A percentile compares a stretch with the other conserved stretches of the same genome.
Conservation (phyloP, 2,329 filamentous ascomycete genomes). For the Lachnellula hyalina region DNA sequence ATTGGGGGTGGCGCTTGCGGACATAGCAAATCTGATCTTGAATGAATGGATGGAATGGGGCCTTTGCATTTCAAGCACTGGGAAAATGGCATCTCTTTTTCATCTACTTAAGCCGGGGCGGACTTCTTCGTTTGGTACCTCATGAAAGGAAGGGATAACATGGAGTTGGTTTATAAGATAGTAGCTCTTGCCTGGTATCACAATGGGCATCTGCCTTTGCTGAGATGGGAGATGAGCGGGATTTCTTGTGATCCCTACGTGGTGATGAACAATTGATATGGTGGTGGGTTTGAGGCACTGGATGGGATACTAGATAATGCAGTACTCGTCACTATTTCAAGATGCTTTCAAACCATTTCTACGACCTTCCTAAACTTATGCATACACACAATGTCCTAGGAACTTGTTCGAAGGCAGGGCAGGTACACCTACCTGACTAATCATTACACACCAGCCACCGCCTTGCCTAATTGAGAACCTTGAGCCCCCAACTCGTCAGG, state of each 20-base stretch:
- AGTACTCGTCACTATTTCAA: conserved; percentile 12
- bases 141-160: not conserved
- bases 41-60: not conserved
- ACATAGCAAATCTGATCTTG: conserved; percentile 11
- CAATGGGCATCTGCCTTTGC: not conserved
- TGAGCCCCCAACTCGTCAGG: no score
- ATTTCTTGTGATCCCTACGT: not conserved
- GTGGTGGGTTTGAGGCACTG: conserved; percentile 8
- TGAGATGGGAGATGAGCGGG: not conserved
- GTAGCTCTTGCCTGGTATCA: not conserved
- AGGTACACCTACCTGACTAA: no score
- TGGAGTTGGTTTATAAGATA: not conserved
- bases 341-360: conserved; percentile 12
- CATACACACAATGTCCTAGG: no score
- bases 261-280: conserved; percentile 5
- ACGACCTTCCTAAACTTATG: not conserved
- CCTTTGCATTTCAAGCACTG: not conserved
- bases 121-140: not conserved
- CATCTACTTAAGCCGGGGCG: not conserved
- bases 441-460: no score
- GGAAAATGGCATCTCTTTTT: not conserved
- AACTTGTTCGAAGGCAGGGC: no score
- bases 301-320: conserved; percentile 14
- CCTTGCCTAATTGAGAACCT: no score
- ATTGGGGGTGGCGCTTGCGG: conserved; percentile 11